Conservation (phyloP, 352 stramenopile genomes). For the Pilasporangium apinafurcum region DNA sequence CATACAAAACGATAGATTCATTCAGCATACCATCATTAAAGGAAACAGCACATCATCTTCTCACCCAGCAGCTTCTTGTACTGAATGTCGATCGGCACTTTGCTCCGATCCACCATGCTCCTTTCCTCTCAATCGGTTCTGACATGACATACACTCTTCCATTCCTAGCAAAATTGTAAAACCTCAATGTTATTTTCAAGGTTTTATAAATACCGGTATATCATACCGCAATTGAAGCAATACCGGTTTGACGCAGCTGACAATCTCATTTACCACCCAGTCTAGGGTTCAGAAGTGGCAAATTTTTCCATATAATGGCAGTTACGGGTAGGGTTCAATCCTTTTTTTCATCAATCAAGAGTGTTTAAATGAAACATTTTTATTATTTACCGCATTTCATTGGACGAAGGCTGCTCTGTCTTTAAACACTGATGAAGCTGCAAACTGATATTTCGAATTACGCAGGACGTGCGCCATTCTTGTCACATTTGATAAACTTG, state of each 20-base stretch:
- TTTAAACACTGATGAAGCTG: neutral
- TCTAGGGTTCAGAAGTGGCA: neutral
- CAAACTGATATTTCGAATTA: no score
- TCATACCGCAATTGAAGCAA: neutral
- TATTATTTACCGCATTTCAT: no score
- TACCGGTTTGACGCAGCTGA: neutral
- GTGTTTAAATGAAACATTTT: no score
- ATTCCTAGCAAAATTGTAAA: neutral
- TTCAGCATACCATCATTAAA: neutral
- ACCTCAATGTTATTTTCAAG: neutral
- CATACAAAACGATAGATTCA: no score
- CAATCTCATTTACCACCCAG: neutral
- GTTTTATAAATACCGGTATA: neutral
- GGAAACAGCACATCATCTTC: neutral
- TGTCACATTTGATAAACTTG: neutral
- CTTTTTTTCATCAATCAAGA: no score
- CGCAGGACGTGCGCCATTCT: slow-evolving; percentile 1
- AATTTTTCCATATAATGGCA: neutral
- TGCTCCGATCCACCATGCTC: slow-evolving; percentile 49
- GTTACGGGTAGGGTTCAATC: neutral
- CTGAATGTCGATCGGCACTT: slow-evolving; percentile 72
- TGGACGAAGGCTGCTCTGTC: no score
- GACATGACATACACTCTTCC: neutral
- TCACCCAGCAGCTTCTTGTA: slow-evolving; percentile 75
- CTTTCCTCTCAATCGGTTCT: neutral